Evolutionary conservation across 805 yeast species (phyloP), one percentile per base, ranked within the genome.

Genomic region (Yarrowia phangngaensis): DNA sequence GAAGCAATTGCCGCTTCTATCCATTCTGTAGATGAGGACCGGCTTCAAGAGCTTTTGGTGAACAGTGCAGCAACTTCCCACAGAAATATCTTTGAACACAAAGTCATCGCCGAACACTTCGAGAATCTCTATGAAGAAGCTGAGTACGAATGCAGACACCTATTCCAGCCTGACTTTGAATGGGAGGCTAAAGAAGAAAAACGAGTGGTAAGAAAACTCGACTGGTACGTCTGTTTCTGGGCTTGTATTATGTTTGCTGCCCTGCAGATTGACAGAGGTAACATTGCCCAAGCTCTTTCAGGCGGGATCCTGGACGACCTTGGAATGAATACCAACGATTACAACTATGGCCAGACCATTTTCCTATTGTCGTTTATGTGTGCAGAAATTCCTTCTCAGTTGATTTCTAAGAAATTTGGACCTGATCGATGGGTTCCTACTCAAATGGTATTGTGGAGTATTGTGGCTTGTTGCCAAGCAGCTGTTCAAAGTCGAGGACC

Each of bases 311-410:
- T 80, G 43, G 64, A 60, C 1, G 83, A 80, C 54, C 64, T 79
- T 50, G 58, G 66, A 1, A 56, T 81, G 58, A 72, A 72, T 20
- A 77, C 82, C 11, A 65, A 76, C 55, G 75, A 80, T 51, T 79
- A 72, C 60, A 82, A 81, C 60, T 59, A 68, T 29, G 87, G 84
- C 16, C 73, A 69, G 55, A 78, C 84, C 1, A 67, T 82, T 30
- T 75, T 75, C 55, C 67, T 71, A 48, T 67, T 76, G 3, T 69
- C 76, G 30, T 81, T 82, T 58, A 63, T 81, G 47, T 59, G 67
- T 13, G 76, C 82, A 12, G 87, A 82, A 60, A 64, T 81, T 8
- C 88, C 87, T 0, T 79, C 85, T 3, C 85, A 81, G 59, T 66
- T 81, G 55, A 64, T 82, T 34, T 75, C 83, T 11, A 80, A 81